These are phyloP conservation scores for Bromus sterilis DNA, from an alignment of 176 grass and related monocot species.

Conservation along the genomic window DNA sequence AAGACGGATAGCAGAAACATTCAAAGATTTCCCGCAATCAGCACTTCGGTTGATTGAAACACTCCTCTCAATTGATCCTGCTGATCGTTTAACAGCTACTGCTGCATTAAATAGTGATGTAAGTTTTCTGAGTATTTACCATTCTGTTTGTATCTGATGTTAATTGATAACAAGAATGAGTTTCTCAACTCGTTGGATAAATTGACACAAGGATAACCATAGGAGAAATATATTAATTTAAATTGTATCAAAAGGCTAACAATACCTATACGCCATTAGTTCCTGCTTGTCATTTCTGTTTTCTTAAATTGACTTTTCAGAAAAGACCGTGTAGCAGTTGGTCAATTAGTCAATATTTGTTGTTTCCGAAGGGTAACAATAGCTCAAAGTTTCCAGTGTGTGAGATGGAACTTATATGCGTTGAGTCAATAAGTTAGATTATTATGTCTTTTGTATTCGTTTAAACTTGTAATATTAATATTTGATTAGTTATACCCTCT, in stretches of 20 bases:
- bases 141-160: conserved; percentile 3
- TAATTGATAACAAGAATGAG: background rate
- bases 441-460: background rate
- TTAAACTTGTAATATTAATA: background rate
- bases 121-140: conserved; percentile 32
- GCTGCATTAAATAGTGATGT: conserved; percentile 68
- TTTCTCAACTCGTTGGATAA: background rate
- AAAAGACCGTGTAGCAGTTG: background rate
- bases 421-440: background rate
- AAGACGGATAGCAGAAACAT: conserved; percentile 68
- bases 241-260: background rate
- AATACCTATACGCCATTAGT: background rate
- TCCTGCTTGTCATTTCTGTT: background rate
- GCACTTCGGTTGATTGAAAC: conserved; percentile 78
- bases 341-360: background rate
- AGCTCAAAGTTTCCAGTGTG: background rate
- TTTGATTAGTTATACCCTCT: background rate
- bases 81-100: conserved; percentile 69
- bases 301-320: background rate
- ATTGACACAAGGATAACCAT: background rate
- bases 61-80: conserved; percentile 68
- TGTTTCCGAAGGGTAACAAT: background rate
- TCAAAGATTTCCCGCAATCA: conserved; percentile 79
- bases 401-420: background rate
- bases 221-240: background rate